Evolutionary conservation across 139 green algal species (phyloP), one percentile per base, ranked within the genome.

Genomic region (Coccomyxa sp.): DNA sequence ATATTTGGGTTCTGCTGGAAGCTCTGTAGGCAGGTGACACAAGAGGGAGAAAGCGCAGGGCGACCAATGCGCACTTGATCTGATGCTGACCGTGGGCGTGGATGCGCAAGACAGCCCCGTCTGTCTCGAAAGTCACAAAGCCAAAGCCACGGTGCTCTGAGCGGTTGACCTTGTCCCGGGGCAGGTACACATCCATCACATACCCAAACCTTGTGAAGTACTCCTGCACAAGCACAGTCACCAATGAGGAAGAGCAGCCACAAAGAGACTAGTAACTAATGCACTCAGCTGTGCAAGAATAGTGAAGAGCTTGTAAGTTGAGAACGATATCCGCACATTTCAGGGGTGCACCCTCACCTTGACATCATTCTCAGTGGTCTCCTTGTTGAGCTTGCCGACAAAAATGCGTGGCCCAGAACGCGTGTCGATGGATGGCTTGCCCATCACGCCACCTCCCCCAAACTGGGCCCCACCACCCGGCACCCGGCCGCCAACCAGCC

Each of bases 101-200:
- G 1, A 92, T 84, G 10, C 88, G 81, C 83, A 94, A 89, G 51
- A 98, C 93, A 13, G 93, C 90, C 13, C 93, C 93, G 74, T 96
- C 93, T 0, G 95, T 98, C 86, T 98, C 95, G 89, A 96, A 98
- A 0, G 95, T 98, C 1, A 98, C 92, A 84, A 98, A 98, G 10
- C 95, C 95, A 89, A 98, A 98, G 45, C 95, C 94, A 58, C 95
- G 88, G 87, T 98, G 95, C 86, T 95, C 93, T 0, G 82, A 68
- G 75, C 88, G 90, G 82, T 90, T 91, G 75, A 81, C 79, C 66
- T 88, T 90, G 82, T 91, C 90, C 13, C 90, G 76, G 45, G 94
- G 94, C 87, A 98, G 91, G 88, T 97, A 98, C 16, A 98, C 93
- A 79, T 98, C 95, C 92, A 98, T 93, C 31, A 98, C 94, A 76